phyloP scores from a whole-genome alignment of 2,329 filamentous ascomycete species.

The Sporothrix protearum region DNA sequence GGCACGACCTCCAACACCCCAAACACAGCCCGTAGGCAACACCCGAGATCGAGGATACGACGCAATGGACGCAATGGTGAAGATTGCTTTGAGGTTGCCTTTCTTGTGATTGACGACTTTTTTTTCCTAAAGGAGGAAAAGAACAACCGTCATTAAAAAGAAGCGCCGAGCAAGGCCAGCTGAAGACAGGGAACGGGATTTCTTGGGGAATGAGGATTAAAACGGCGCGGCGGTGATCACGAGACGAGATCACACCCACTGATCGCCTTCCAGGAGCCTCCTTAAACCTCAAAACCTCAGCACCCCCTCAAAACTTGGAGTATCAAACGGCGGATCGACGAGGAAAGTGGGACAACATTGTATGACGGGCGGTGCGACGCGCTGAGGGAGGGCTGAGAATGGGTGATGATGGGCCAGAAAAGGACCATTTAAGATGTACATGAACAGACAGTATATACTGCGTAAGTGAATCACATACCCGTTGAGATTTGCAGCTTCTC shows the following conservation, averaged over 20 bases:
- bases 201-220: not conserved
- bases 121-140: not conserved
- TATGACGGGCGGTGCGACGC: not conserved
- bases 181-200: constrained; percentile 12
- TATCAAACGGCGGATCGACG: constrained; percentile 19
- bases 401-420: no score
- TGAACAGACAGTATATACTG: no score
- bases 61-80: not conserved
- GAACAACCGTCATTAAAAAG: not conserved
- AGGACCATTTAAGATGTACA: not conserved
- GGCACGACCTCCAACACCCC: not conserved
- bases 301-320: not conserved
- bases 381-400: no score
- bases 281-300: not conserved
- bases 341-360: not conserved
- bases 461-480: not conserved
- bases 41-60: constrained; percentile 11
- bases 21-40: not conserved
- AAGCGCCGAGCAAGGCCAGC: constrained; percentile 17
- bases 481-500: not conserved
- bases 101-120: not conserved
- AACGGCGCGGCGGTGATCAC: not conserved
- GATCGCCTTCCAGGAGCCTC: not conserved
- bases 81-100: not conserved
- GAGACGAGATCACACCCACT: not conserved